Base-by-base conservation (phyloP, 495 filamentous ascomycete species). In the Hamigera avellanea region DNA sequence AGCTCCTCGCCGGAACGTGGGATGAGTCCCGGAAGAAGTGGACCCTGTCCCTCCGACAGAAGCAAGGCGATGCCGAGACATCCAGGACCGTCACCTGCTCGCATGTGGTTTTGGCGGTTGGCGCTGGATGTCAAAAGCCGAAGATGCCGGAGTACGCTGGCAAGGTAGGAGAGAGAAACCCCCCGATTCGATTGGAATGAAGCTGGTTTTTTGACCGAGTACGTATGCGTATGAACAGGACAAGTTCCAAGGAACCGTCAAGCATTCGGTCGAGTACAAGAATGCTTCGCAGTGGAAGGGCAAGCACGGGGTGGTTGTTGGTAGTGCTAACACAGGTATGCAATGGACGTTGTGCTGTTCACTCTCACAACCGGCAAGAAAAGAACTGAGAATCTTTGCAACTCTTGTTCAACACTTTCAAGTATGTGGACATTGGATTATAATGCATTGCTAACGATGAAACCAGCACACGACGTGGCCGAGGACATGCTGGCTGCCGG, bases 291-390 rank as follows among this genome's bases (percentile, higher is more conserved):
- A 37, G 8, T 63, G 54, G 52, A 50, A 46, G 31, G 56, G 56
- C 8, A 62, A 62, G 35, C 36, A 45, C 30, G 61, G 54, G 14
- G 37, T 69, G 25, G 48, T 69, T 2, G 37, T 66, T 18, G 62
- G 64, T n/a, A 55, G 52, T 3, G 62, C 56, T 1, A 69, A 69
- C 32, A 65, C 61, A 25, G 62, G 54, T 52, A 37, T 27, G 41
- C n/a, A n/a, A n/a, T n/a, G n/a, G n/a, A n/a, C n/a, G n/a, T 15
- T 14, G 12, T 7, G 10, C 26, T n/a, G n/a, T n/a, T n/a, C n/a
- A n/a, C n/a, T n/a, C n/a, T n/a, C n/a, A n/a, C n/a, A n/a, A n/a
- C n/a, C n/a, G n/a, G n/a, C n/a, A n/a, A n/a, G n/a, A n/a, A n/a
- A n/a, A n/a, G n/a, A n/a, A n/a, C n/a, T n/a, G n/a, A n/a, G n/a